phyloP scores from a whole-genome alignment of 768 basidiomycete genomes.

The Boletus eberwhitei region DNA sequence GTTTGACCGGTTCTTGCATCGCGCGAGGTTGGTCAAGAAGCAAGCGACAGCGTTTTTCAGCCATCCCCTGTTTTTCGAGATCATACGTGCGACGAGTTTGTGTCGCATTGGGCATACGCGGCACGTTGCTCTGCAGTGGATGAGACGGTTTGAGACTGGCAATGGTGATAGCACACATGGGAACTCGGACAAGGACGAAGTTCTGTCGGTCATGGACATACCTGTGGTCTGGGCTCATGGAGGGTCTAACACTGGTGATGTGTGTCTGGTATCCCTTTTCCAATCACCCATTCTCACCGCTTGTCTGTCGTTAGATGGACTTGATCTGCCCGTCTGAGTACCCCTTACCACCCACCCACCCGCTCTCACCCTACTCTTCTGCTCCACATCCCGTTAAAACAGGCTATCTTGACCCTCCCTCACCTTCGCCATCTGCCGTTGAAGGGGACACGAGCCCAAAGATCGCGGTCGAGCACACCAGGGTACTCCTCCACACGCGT shows the following conservation, averaged over 20 bases:
- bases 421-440: not conserved
- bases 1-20: constrained; percentile 43
- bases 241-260: constrained; percentile 31
- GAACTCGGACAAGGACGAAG: not conserved
- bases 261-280: not conserved
- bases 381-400: constrained; percentile 13
- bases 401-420: not conserved
- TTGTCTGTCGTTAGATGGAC: constrained; percentile 29
- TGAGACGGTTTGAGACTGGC: constrained; percentile 10
- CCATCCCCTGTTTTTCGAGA: constrained; percentile 48
- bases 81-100: constrained; percentile 21
- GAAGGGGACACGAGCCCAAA: constrained; percentile 1
- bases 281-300: not conserved
- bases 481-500: constrained; percentile 37
- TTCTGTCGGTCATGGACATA: constrained; percentile 3
- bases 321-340: constrained; percentile 35
- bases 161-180: not conserved
- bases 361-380: constrained; percentile 21
- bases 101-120: not conserved
- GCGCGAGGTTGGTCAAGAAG: constrained; percentile 37
- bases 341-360: constrained; percentile 26
- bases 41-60: constrained; percentile 34
- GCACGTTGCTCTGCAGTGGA: constrained; percentile 20
- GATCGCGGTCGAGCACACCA: constrained; percentile 5
- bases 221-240: constrained; percentile 11